Evolutionary conservation across 495 filamentous ascomycete species (phyloP), one percentile per base, ranked within the genome.

Genomic region (Recurvomyces mirabilis): DNA sequence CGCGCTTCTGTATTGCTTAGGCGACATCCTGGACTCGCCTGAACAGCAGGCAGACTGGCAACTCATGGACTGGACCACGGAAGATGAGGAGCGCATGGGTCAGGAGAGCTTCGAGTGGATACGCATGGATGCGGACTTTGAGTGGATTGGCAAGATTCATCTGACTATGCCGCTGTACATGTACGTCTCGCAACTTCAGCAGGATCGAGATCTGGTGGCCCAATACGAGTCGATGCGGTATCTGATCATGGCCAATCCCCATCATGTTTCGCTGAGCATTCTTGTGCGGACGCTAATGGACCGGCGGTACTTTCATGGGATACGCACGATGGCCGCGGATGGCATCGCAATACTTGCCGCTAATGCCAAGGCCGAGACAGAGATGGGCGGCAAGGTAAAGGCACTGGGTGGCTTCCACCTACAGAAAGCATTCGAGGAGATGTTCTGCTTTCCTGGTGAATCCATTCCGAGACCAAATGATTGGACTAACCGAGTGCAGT

Each of bases 81-180:
- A 87, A 26, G 81, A 87, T 11, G 87, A 96, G 57, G 72, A 79
- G 6, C 71, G 73, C 46, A 99, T 99, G 93, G 84, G 86, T 29
- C 78, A 87, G 41, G 91, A 99, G 57, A 91, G 82, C 2, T 99
- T 95, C 57, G 91, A 99, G 60, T 99, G 91, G 91, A 91, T 96
- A 47, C 78, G 91, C 13, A 83, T 96, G 71, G 91, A 99, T 63
- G 86, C 88, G 15, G 91, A 99, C 61, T 95, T 95, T 53, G 91
- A 99, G 57, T 99, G 91, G 91, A 77, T 95, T 29, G 88, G 84
- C 65, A 80, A 81, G 39, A 70, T 84, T 38, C 75, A 76, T 30
- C 70, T 88, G 37, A 77, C 73, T 23, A 84, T 94, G 77, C 86
- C 84, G 6, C 72, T 81, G 1, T 96, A 95, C 67, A 99, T 99